Evolutionary conservation across 2,329 filamentous ascomycete genomes (phyloP), one percentile per base, ranked within the genome.

Genomic region (Aspergillus sp.): DNA sequence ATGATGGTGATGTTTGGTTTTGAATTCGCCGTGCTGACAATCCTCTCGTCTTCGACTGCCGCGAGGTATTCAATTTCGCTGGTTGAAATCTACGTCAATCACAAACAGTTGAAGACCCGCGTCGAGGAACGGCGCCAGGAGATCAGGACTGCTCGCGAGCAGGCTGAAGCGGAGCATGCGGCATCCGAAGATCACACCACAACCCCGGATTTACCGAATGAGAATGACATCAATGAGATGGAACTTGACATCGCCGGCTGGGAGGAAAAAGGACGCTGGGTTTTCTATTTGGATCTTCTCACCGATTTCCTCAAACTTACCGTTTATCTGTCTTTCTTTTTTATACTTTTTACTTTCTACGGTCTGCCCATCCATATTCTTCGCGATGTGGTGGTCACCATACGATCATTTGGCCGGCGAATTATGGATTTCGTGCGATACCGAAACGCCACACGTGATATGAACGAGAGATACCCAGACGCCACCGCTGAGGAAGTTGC

Each of bases 1-100:
- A 98, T 99, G 90, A 99, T 98, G 92, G 92, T 99, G 62, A 98
- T 99, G 92, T 99, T 99, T 70, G 86, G 96, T 6, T 99, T 99
- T 67, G 95, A 99, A 74, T 98, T 98, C 70, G 93, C 93, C 39
- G 87, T 99, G 44, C 79, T 98, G 59, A 83, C 86, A 2, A 88
- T 96, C 9, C 88, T 87, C 52, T 96, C 93, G 1, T 80, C 86
- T 52, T 92, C 93, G 48, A 96, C 92, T 0, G 83, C 85, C 2
- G 80, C 86, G 55, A 87, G 93, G 59, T 99, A 99, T 74, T 74
- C 84, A 19, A 83, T 98, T 51, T 90, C 89, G 3, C 75, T 97
- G 44, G 80, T 87, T 8, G 95, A 99, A 73, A 85, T 90, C 47
- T 84, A 83, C 48, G 88, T 97, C 52, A 83, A 90, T 55, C 85